Evolutionary conservation across 805 yeast genomes (phyloP).

Genomic region (Ogataea allantospora): DNA sequence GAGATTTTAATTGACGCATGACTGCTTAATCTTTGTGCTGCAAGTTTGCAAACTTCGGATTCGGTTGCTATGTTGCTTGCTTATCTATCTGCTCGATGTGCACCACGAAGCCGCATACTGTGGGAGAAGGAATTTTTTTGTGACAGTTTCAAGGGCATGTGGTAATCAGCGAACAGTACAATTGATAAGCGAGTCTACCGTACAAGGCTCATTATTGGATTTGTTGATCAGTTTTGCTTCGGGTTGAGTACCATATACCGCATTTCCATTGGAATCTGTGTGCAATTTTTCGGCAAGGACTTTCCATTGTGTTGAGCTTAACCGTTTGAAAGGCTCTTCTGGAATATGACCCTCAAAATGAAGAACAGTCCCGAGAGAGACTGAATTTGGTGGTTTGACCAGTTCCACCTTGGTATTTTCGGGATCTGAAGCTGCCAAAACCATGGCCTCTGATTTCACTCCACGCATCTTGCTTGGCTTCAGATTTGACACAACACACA

Average conservation of each 20-base stretch:
- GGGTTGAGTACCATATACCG: constrained; percentile 24
- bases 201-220: constrained; percentile 11
- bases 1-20: too few relatives aligned
- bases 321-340: constrained; percentile 22
- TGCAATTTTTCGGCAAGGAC: constrained; percentile 31
- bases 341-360: constrained; percentile 34
- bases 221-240: constrained; percentile 9
- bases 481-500: constrained; percentile 56
- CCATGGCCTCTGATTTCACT: constrained; percentile 60
- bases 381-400: constrained; percentile 42
- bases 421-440: constrained; percentile 49
- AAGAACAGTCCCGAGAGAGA: constrained; percentile 40
- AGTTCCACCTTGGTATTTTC: constrained; percentile 39
- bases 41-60: too few relatives aligned
- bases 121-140: not conserved
- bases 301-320: constrained; percentile 38
- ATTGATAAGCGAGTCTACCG: constrained; percentile 14
- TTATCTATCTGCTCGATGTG: not conserved
- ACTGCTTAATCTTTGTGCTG: too few relatives aligned
- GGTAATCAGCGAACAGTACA: constrained; percentile 10
- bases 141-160: constrained; percentile 4
- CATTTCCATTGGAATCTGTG: constrained; percentile 34
- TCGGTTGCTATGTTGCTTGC: not conserved
- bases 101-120: constrained; percentile 5
- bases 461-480: constrained; percentile 67